A percentile compares a stretch with the other conserved stretches of the same genome.
Conservation (phyloP, 257 asterid species). For the Petrea volubilis region DNA sequence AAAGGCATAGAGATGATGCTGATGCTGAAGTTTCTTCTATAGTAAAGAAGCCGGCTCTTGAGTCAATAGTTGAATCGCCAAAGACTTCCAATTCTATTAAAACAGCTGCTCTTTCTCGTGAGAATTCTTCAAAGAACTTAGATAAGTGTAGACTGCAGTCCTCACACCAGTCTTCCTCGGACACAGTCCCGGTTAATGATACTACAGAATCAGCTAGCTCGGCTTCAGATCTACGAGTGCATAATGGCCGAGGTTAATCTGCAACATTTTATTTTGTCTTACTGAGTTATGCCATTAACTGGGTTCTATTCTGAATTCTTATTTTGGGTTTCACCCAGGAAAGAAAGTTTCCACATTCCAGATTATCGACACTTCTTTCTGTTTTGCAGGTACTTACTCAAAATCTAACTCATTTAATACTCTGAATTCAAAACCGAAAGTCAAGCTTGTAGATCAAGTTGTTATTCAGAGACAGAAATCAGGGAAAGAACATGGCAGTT, state of each 20-base stretch:
- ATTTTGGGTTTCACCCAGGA: constrained; percentile 7
- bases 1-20: constrained; percentile 66
- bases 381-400: constrained; percentile 63
- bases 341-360: constrained; percentile 4
- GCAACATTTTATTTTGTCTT: constrained; percentile 7
- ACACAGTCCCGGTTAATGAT: constrained; percentile 36
- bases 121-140: constrained; percentile 56
- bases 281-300: constrained; percentile 15
- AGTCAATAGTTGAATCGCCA: constrained; percentile 50
- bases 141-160: constrained; percentile 56
- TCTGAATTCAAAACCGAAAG: constrained; percentile 63
- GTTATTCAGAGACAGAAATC: constrained; percentile 69
- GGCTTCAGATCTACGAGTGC: constrained; percentile 50
- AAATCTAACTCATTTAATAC: constrained; percentile 80
- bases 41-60: constrained; percentile 60
- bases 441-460: constrained; percentile 72
- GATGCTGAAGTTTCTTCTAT: constrained; percentile 72
- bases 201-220: constrained; percentile 43
- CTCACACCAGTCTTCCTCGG: constrained; percentile 43
- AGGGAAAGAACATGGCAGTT: constrained; percentile 52
- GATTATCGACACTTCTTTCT: constrained; percentile 18
- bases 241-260: constrained; percentile 51
- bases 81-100: constrained; percentile 45
- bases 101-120: constrained; percentile 52
- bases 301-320: constrained; percentile 2